phyloP scores from a whole-genome alignment of 2,329 filamentous ascomycete species.

The Penicillium sp. region DNA sequence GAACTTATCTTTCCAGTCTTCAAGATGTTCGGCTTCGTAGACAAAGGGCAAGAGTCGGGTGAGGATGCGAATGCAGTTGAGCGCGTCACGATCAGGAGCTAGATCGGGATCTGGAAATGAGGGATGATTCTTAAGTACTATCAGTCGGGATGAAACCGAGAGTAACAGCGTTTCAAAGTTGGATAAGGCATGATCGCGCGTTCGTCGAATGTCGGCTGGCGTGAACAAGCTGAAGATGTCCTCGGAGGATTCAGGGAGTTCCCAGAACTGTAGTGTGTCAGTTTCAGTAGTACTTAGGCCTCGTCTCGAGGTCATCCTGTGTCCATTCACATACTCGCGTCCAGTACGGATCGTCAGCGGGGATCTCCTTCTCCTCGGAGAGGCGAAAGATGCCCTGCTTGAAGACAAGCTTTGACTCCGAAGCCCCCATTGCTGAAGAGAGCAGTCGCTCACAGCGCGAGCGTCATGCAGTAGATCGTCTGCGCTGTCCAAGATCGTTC shows the following conservation, averaged over 20 bases:
- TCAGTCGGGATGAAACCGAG: slow-evolving; percentile 75
- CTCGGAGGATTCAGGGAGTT: slow-evolving; percentile 88
- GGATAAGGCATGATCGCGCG: slow-evolving; percentile 74
- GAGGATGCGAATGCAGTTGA: slow-evolving; percentile 90
- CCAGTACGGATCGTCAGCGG: slow-evolving; percentile 88
- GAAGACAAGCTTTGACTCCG: slow-evolving; percentile 97
- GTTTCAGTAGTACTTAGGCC: background rate
- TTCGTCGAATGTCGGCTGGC: slow-evolving; percentile 78
- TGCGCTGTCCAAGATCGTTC: background rate
- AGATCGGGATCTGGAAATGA: slow-evolving; percentile 84
- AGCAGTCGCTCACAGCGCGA: slow-evolving; percentile 23
- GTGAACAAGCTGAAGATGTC: slow-evolving; percentile 97
- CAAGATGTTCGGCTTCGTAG: slow-evolving; percentile 80
- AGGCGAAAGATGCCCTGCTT: slow-evolving; percentile 97
- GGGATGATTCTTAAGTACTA: slow-evolving; percentile 76
- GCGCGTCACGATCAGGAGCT: slow-evolving; percentile 75
- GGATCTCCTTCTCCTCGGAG: slow-evolving; percentile 83
- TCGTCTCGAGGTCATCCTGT: background rate
- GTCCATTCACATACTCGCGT: slow-evolving; percentile 62
- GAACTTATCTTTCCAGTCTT: slow-evolving; percentile 84
- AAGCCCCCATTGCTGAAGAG: slow-evolving; percentile 72
- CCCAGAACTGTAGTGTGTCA: slow-evolving; percentile 70
- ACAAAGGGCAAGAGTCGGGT: slow-evolving; percentile 85
- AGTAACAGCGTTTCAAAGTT: slow-evolving; percentile 87
- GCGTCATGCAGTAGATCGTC: slow-evolving; percentile 24